These are phyloP conservation scores for Hyphodiscus hymeniophilus DNA, from an alignment of 495 filamentous ascomycete species.

Conservation along the genomic window DNA sequence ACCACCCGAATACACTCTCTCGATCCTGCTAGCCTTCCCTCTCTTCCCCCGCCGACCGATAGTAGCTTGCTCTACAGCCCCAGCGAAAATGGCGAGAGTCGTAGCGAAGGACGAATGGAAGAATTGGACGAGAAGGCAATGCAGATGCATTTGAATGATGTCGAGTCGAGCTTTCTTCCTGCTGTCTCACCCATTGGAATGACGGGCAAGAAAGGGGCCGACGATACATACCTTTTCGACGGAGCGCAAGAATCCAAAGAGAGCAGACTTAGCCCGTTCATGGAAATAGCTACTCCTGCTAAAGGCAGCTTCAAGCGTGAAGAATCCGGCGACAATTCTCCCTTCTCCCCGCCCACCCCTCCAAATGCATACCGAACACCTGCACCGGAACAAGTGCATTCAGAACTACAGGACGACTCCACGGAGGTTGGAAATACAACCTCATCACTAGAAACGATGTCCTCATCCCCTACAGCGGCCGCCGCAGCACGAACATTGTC, in stretches of 20 bases:
- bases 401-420: conserved; percentile 20
- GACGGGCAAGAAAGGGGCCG: conserved; percentile 28
- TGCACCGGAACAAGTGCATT: conserved; percentile 10
- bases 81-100: conserved; percentile 12
- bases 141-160: conserved; percentile 66
- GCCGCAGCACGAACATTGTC: conserved; percentile 51
- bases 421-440: conserved; percentile 38
- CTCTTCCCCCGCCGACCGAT: conserved; percentile 17
- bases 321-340: neutral
- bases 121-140: conserved; percentile 56
- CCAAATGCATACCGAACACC: conserved; percentile 18
- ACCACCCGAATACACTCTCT: conserved; percentile 15
- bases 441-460: conserved; percentile 50
- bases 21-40: conserved; percentile 15
- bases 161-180: conserved; percentile 76
- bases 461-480: conserved; percentile 60
- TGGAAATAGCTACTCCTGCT: neutral
- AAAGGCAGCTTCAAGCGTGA: neutral
- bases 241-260: conserved; percentile 24
- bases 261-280: neutral
- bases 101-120: conserved; percentile 30
- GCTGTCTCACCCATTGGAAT: conserved; percentile 30
- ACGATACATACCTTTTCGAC: conserved; percentile 62
- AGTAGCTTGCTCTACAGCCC: conserved; percentile 16
- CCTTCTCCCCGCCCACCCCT: conserved; percentile 30